Evolutionary conservation across 208 protist genomes (phyloP).

Genomic region (Leishmania lainsoni): DNA sequence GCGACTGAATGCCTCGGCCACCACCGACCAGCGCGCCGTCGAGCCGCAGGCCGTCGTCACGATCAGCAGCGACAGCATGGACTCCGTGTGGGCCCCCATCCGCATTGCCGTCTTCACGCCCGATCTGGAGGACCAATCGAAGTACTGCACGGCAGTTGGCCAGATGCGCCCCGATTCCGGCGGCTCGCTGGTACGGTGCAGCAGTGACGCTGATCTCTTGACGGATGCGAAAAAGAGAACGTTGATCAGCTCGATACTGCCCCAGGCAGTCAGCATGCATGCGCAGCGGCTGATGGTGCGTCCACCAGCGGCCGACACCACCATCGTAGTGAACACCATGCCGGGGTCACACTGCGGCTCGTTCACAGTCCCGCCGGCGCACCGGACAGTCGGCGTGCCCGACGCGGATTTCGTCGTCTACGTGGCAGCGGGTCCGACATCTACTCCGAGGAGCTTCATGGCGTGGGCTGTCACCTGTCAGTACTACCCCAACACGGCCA

Average conservation of each 20-base stretch:
- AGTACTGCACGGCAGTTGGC: conserved; percentile 48
- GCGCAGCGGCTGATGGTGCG: conserved; percentile 46
- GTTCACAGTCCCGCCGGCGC: conserved; percentile 43
- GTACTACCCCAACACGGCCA: conserved; percentile 5
- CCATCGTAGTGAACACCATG: conserved; percentile 21
- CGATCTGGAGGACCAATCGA: conserved; percentile 36
- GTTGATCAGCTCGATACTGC: conserved; percentile 38
- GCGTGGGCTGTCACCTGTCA: conserved; percentile 61
- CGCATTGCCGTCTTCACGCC: background rate
- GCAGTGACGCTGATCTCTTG: conserved; percentile 29
- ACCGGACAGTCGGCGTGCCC: conserved; percentile 45
- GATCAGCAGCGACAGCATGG: background rate
- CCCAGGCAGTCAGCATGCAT: conserved; percentile 52
- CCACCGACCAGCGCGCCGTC: background rate
- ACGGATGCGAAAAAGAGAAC: conserved; percentile 35
- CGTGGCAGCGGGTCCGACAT: conserved; percentile 47
- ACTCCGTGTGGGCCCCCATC: background rate
- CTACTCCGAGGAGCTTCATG: conserved; percentile 2
- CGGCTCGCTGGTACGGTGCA: conserved; percentile 29
- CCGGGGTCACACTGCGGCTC: conserved; percentile 13
- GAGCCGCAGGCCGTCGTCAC: conserved; percentile 6
- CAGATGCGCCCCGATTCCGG: conserved; percentile 34
- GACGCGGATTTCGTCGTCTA: conserved; percentile 72
- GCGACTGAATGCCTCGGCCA: background rate
- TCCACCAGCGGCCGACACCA: conserved; percentile 2